Percentiles rank a stretch among this genome's conserved stretches.
These are phyloP conservation scores for Claviceps monticola DNA, from an alignment of 2,329 filamentous ascomycete species.

Conservation along the genomic window DNA sequence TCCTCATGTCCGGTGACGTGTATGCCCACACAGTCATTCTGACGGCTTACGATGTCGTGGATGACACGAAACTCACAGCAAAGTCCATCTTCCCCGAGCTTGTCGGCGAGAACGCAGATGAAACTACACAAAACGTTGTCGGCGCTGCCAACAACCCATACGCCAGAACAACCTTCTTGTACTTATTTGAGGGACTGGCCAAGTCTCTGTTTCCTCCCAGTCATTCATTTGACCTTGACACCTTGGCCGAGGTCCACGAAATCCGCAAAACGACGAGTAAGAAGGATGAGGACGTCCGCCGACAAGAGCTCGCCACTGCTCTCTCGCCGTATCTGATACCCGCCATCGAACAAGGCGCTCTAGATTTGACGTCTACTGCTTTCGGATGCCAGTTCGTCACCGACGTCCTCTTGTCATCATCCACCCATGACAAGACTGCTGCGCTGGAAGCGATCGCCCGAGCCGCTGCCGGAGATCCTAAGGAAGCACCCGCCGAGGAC, in stretches of 20 bases:
- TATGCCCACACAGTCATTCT: conserved; percentile 72
- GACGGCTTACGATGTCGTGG: conserved; percentile 77
- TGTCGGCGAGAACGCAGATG: conserved; percentile 54
- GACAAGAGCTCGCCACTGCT: conserved; percentile 60
- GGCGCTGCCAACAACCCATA: conserved; percentile 51
- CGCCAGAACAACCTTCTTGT: conserved; percentile 57
- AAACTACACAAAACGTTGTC: conserved; percentile 49
- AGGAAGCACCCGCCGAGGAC: conserved; percentile 24
- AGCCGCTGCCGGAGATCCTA: conserved; percentile 44
- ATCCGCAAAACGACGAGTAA: conserved; percentile 80
- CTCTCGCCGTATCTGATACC: conserved; percentile 64
- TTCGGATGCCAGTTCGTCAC: conserved; percentile 81
- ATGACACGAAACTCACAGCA: conserved; percentile 79
- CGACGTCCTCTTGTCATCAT: conserved; percentile 64
- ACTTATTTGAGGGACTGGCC: conserved; percentile 60
- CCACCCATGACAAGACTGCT: conserved; percentile 55
- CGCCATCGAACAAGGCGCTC: conserved; percentile 54
- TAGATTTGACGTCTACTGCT: conserved; percentile 55
- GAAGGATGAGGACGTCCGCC: conserved; percentile 68
- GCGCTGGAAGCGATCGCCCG: conserved; percentile 60
- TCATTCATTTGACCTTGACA: conserved; percentile 50
- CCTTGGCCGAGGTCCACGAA: conserved; percentile 64
- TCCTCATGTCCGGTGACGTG: conserved; percentile 68
- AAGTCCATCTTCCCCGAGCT: conserved; percentile 84
- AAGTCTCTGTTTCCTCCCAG: conserved; percentile 46